Percentiles rank a stretch among this genome's conserved stretches.
phyloP scores from a whole-genome alignment of 2,329 filamentous ascomycete species.

The Pseudogymnoascus sp. region DNA sequence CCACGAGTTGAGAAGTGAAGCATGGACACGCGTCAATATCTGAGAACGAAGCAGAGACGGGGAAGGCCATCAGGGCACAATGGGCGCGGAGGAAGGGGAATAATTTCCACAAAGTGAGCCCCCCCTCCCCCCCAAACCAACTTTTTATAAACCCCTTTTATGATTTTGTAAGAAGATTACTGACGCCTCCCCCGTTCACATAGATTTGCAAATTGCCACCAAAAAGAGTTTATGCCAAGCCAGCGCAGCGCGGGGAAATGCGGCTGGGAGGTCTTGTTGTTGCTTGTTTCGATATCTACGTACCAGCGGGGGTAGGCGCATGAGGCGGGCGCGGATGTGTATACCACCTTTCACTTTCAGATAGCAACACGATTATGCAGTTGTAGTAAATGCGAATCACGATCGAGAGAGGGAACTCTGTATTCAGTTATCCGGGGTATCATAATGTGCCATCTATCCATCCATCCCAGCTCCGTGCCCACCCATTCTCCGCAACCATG shows the following conservation, averaged over 20 bases:
- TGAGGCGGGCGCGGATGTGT: not conserved
- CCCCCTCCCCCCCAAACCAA: not conserved
- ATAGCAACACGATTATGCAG: not conserved
- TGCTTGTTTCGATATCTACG: not conserved
- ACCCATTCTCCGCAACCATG: too few relatives aligned
- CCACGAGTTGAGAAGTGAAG: not conserved
- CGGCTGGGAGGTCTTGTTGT: not conserved
- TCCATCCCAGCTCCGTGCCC: too few relatives aligned
- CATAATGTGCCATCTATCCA: not conserved
- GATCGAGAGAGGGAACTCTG: not conserved
- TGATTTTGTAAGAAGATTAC: too few relatives aligned
- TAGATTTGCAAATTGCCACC: not conserved
- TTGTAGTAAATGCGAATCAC: not conserved
- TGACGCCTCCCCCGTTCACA: not conserved
- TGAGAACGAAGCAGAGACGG: not conserved
- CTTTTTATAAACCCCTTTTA: too few relatives aligned
- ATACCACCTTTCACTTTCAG: not conserved
- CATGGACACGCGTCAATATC: not conserved
- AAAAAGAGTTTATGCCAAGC: not conserved
- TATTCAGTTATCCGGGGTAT: not conserved
- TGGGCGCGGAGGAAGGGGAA: constrained; percentile 9
- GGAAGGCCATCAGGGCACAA: constrained; percentile 1
- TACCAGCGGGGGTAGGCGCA: not conserved
- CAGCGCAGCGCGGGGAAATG: not conserved
- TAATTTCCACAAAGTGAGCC: constrained; percentile 4